A percentile compares a stretch with the other conserved stretches of the same genome.
These are phyloP conservation scores for Lagenaria siceraria DNA, from an alignment of 306 rosid species.

Conservation along the genomic window DNA sequence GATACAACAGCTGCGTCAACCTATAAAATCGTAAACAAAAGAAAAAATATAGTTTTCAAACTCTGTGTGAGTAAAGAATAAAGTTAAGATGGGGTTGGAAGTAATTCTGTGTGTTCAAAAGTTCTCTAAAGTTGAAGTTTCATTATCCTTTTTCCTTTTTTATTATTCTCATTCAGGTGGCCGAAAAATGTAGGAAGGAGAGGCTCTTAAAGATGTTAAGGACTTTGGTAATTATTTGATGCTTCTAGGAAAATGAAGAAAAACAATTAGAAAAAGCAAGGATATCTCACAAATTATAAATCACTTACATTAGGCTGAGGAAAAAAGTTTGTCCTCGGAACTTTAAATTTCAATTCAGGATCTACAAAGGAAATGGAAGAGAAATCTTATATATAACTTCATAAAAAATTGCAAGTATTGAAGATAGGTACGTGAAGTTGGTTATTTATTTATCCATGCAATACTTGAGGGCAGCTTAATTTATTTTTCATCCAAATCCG, in stretches of 20 bases:
- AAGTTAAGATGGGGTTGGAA: neutral
- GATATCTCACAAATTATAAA: slow-evolving; percentile 2
- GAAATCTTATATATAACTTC: neutral
- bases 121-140: neutral
- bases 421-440: neutral
- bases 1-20: slow-evolving; percentile 89
- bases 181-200: neutral
- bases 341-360: slow-evolving; percentile 57
- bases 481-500: neutral
- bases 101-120: neutral
- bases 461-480: neutral
- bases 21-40: slow-evolving; percentile 25
- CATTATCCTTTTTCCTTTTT: neutral
- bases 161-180: neutral
- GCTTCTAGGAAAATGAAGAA: neutral
- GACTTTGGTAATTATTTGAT: neutral
- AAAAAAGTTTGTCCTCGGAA: slow-evolving; percentile 66
- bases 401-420: neutral
- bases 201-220: neutral
- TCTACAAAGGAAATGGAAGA: slow-evolving; percentile 34
- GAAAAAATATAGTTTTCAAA: neutral
- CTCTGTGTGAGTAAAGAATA: neutral
- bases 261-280: neutral
- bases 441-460: neutral
- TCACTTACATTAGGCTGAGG: slow-evolving; percentile 87